phyloP scores from a whole-genome alignment of 2,329 filamentous ascomycete species.

The Alternaria consortialis region DNA sequence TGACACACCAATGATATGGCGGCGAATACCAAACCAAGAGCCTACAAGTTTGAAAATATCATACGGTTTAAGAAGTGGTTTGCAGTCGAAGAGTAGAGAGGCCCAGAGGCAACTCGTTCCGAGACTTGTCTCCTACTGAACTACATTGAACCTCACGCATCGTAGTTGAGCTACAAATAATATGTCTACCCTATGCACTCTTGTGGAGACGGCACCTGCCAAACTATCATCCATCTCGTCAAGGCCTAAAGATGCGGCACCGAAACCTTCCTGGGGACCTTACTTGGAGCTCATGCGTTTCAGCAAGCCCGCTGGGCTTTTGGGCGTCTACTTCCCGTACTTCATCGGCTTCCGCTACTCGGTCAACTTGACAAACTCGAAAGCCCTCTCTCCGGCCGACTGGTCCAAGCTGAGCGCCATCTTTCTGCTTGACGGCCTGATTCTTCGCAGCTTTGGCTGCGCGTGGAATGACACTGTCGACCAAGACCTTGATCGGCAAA shows the following conservation, averaged over 20 bases:
- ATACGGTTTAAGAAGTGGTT: constrained; percentile 1
- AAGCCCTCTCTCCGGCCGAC: constrained; percentile 8
- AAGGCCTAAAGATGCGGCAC: background rate
- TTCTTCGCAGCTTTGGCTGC: constrained; percentile 45
- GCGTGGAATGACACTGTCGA: constrained; percentile 67
- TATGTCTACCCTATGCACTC: constrained; percentile 6
- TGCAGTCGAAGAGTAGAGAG: background rate
- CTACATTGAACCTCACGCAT: background rate
- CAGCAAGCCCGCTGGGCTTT: constrained; percentile 53
- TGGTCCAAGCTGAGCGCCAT: constrained; percentile 35
- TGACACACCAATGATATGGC: background rate
- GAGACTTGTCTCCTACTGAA: background rate
- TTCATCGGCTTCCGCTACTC: constrained; percentile 51
- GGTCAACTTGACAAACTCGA: constrained; percentile 40
- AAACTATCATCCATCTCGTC: constrained; percentile 1
- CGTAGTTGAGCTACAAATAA: background rate
- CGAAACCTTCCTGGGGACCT: constrained; percentile 11
- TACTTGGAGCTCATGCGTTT: constrained; percentile 59
- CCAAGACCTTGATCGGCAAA: constrained; percentile 62
- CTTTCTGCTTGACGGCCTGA: constrained; percentile 60
- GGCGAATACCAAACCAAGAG: background rate
- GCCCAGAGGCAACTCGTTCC: background rate
- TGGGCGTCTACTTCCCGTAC: constrained; percentile 56
- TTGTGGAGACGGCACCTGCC: constrained; percentile 9
- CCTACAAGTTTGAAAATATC: background rate